Evolutionary conservation across 2,329 filamentous ascomycete genomes (phyloP).

Genomic region (Trichoderma pleuroti): DNA sequence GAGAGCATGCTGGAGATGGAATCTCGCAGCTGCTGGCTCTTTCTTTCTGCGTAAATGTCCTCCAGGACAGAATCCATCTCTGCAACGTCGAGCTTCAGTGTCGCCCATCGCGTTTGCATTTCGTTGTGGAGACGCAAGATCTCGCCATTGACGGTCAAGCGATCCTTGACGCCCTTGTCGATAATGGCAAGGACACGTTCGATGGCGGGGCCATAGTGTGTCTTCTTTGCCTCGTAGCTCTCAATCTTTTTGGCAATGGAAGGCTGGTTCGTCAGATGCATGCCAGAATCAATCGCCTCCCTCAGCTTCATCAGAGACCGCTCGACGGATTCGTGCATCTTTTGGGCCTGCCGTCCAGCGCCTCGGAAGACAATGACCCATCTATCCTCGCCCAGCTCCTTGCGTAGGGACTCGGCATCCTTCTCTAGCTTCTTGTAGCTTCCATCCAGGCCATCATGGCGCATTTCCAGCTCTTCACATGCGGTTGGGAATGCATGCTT

Average conservation of each 20-base stretch:
- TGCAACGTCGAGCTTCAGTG: conserved; percentile 70
- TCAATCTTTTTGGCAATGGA: conserved; percentile 78
- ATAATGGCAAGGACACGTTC: conserved; percentile 89
- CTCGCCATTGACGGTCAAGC: conserved; percentile 95
- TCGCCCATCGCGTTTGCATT: conserved; percentile 77
- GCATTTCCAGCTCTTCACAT: conserved; percentile 80
- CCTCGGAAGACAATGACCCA: conserved; percentile 96
- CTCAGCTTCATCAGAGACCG: conserved; percentile 78
- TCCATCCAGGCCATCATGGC: conserved; percentile 71
- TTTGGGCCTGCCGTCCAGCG: conserved; percentile 84
- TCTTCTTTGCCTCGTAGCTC: conserved; percentile 91
- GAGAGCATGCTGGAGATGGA: conserved; percentile 91
- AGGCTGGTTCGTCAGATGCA: conserved; percentile 68
- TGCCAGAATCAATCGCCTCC: conserved; percentile 71
- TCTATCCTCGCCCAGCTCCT: conserved; percentile 89
- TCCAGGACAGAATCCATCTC: conserved; percentile 74
- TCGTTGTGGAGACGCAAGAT: conserved; percentile 83
- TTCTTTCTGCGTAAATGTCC: conserved; percentile 61
- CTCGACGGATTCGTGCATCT: conserved; percentile 95
- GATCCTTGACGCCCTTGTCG: conserved; percentile 89
- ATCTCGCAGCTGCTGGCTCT: conserved; percentile 76
- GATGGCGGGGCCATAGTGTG: conserved; percentile 90
- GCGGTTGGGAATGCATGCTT: conserved; percentile 80
- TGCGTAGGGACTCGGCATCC: conserved; percentile 83
- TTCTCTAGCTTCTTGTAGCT: conserved; percentile 84